Conservation (phyloP, 305 asterid genomes). For the Solanum aculeatissimum region DNA sequence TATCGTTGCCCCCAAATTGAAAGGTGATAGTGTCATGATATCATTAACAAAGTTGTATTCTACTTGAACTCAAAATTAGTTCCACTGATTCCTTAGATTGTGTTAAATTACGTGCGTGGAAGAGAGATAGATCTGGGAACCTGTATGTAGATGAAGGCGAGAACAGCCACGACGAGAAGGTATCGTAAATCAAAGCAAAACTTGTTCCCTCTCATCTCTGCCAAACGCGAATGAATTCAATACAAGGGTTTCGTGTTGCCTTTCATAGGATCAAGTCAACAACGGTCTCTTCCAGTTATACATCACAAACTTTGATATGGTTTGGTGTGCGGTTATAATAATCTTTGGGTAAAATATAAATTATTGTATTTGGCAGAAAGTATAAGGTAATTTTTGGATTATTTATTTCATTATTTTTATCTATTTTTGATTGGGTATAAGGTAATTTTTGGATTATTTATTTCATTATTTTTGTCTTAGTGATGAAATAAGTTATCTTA, state of each 20-base stretch:
- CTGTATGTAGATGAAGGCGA: constrained; percentile 89
- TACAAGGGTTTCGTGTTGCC: neutral
- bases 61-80: neutral
- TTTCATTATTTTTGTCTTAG: too few relatives aligned
- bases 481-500: too few relatives aligned
- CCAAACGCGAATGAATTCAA: neutral
- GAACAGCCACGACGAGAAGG: constrained; percentile 55
- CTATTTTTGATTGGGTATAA: too few relatives aligned
- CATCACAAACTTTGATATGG: neutral
- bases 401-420: too few relatives aligned
- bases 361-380: too few relatives aligned
- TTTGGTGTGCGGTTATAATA: too few relatives aligned
- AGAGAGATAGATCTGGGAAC: constrained; percentile 2
- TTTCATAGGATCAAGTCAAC: neutral
- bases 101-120: neutral
- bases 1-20: neutral
- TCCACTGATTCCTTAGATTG: neutral
- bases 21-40: neutral
- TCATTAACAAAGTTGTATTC: too few relatives aligned
- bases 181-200: constrained; percentile 66
- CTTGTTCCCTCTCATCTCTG: constrained; percentile 10
- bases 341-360: too few relatives aligned
- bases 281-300: neutral
- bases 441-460: too few relatives aligned
- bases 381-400: too few relatives aligned